Conservation (phyloP, 495 filamentous ascomycete genomes). For the Oleoguttula mirabilis region DNA sequence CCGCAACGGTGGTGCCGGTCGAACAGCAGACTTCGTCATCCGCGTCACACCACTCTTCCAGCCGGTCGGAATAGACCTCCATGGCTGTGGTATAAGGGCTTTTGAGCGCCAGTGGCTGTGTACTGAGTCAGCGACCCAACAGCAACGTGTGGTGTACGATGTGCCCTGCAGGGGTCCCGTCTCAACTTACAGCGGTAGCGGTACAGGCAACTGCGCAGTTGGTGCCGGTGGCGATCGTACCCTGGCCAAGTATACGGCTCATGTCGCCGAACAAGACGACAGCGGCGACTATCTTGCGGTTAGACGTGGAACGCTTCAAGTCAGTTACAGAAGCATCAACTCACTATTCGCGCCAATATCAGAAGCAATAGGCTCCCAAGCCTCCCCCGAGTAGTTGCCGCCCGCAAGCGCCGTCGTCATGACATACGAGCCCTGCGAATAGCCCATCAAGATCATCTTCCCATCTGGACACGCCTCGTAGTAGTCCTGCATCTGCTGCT, state of each 20-base stretch:
- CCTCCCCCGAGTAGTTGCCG: neutral
- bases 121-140: neutral
- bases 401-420: neutral
- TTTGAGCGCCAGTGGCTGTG: neutral
- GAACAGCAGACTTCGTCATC: neutral
- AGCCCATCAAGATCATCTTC: constrained; percentile 2
- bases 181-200: neutral
- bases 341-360: constrained; percentile 1
- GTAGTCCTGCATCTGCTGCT: constrained; percentile 5
- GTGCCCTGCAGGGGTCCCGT: too few species aligned
- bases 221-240: neutral
- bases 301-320: neutral
- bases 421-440: constrained; percentile 3
- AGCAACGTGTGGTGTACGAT: too few species aligned
- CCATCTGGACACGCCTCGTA: neutral
- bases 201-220: neutral
- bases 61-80: neutral
- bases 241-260: constrained; percentile 1
- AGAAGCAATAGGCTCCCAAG: neutral
- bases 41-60: constrained; percentile 3
- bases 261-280: constrained; percentile 3
- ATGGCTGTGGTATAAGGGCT: neutral
- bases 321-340: neutral
- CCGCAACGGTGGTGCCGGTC: neutral
- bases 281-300: neutral